Conservation (phyloP, 2,329 filamentous ascomycete species). For the Metarhizium sp. region DNA sequence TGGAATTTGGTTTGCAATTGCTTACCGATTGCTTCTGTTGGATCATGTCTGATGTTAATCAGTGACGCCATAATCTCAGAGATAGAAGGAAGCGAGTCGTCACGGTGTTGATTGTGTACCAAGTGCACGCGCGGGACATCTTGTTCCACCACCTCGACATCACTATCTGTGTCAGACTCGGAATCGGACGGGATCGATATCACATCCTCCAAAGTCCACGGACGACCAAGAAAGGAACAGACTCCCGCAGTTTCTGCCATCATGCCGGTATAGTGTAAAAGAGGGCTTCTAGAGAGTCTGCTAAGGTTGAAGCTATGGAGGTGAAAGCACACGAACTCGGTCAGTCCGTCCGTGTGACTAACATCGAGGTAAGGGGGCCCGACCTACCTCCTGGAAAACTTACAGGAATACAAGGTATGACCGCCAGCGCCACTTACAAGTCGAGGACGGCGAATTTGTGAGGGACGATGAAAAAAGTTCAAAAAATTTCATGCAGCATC, state of each 20-base stretch:
- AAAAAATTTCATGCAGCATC: too few species aligned
- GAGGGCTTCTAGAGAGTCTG: not conserved
- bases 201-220: not conserved
- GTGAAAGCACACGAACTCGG: not conserved
- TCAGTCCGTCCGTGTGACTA: too few species aligned
- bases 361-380: too few species aligned
- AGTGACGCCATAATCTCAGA: not conserved
- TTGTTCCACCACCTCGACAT: not conserved
- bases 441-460: too few species aligned
- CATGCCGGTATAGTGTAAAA: not conserved
- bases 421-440: too few species aligned
- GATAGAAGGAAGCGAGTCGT: conserved; percentile 2
- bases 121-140: not conserved
- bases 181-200: conserved; percentile 2
- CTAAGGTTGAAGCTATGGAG: not conserved
- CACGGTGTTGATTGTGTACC: not conserved
- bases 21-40: not conserved
- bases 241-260: not conserved
- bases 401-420: too few species aligned
- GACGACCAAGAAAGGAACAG: not conserved
- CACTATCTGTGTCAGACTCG: not conserved
- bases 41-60: not conserved
- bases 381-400: too few species aligned
- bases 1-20: not conserved
- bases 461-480: too few species aligned